Evolutionary conservation across 164 flowering plant species (phyloP), one percentile per base, ranked within the genome.

Genomic region (Tetracentron sinense): DNA sequence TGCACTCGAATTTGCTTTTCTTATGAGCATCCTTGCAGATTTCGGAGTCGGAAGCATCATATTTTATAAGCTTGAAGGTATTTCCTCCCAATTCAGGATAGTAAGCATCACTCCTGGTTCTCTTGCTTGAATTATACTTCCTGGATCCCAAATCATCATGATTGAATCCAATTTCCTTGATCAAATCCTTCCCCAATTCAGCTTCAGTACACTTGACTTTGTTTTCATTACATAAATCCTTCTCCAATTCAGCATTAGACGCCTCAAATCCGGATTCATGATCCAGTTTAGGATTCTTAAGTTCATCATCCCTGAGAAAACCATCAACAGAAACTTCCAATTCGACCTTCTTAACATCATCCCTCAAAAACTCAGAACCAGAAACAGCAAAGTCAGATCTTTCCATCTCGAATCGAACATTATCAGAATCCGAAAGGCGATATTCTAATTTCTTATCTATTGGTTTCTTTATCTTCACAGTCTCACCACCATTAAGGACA

Each of bases 251-350:
- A 14, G 48, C 75, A 58, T 58, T 64, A 23, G 54, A 61, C 14
- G 51, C 63, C 57, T 63, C 75, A 58, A 59, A 65, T 4, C 77
- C 64, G n/a, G 61, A 66, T 70, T 60, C 65, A 22, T 56, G 47
- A 14, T 64, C 72, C n/a, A 47, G 22, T 54, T 62, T 65, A 20
- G 29, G 25, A 58, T 69, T 77, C 65, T 66, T 70, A 21, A 63
- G 35, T 49, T 67, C 66, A 49, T 29, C 71, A 67, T 67, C 75
- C 46, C 66, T 67, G 20, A 67, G n/a, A 56, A 65, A 57, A 71
- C 79, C 80, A 74, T 79, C 75, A 59, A 72, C 78, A 23, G 79
- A 80, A 68, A 27, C 75, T 50, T 78, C 77, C 5, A 77, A 77
- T 50, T 70, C 75, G 7, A 54, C 60, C 68, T 74, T 80, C 73